phyloP scores from a whole-genome alignment of 2,329 filamentous ascomycete species.

The Aureobasidium sp. region DNA sequence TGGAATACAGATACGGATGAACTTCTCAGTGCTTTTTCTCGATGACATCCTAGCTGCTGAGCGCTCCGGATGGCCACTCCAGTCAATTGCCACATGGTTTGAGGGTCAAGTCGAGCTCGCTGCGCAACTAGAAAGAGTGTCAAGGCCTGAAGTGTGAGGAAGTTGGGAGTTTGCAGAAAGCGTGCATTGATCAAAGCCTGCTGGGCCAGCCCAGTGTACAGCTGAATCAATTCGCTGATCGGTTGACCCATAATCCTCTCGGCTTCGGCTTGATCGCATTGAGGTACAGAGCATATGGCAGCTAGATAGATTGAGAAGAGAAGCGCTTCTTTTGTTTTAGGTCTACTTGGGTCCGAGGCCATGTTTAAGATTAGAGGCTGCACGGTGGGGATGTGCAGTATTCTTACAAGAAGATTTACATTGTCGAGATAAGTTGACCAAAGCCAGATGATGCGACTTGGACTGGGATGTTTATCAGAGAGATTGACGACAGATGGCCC shows the following conservation, averaged over 20 bases:
- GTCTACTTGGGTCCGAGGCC: conserved; percentile 31
- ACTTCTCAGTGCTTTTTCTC: conserved; percentile 45
- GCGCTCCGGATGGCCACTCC: conserved; percentile 51
- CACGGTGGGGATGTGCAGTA: conserved; percentile 55
- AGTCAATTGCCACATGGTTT: conserved; percentile 54
- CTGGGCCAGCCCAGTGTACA: conserved; percentile 1
- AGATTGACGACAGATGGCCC: not conserved
- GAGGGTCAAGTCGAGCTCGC: conserved; percentile 37
- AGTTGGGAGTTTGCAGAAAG: conserved; percentile 57
- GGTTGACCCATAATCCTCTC: conserved; percentile 39
- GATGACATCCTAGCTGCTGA: conserved; percentile 52
- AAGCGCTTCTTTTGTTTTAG: conserved; percentile 49
- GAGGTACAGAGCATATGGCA: conserved; percentile 41
- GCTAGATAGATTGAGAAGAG: conserved; percentile 54
- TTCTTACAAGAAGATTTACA: conserved; percentile 61
- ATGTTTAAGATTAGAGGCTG: conserved; percentile 42
- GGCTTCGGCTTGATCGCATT: conserved; percentile 33
- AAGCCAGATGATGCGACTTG: conserved; percentile 16
- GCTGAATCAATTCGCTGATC: conserved; percentile 20
- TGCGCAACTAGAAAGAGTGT: conserved; percentile 47
- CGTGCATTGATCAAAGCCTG: conserved; percentile 58
- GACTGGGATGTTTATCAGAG: not conserved
- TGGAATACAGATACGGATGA: conserved; percentile 41
- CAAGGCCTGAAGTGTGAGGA: conserved; percentile 59
- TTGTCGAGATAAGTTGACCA: conserved; percentile 58